Conservation (phyloP, 352 stramenopile species). For the Pythium folliculosum region DNA sequence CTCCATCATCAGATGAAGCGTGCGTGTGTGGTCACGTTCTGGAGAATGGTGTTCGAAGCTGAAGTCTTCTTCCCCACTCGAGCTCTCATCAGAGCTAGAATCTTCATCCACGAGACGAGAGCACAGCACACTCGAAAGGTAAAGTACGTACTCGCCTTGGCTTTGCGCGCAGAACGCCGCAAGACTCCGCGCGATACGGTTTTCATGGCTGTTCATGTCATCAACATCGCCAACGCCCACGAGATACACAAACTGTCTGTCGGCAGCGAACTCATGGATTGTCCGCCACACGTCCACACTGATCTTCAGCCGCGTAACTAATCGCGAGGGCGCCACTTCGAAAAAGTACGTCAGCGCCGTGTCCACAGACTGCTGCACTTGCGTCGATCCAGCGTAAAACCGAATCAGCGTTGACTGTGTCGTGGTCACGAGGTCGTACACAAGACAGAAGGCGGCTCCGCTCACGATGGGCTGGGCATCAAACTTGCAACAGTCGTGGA, state of each 20-base stretch:
- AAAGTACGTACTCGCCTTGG: not conserved
- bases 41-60: not conserved
- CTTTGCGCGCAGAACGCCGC: slow-evolving; percentile 1
- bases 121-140: not conserved
- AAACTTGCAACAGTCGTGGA: slow-evolving; percentile 1
- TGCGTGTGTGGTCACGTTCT: not conserved
- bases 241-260: slow-evolving; percentile 2
- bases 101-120: not conserved
- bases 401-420: not conserved
- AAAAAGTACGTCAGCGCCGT: not conserved
- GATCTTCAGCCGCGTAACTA: not conserved
- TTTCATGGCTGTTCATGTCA: not conserved
- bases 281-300: not conserved
- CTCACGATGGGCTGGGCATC: not conserved
- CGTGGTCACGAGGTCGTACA: not conserved
- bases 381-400: not conserved
- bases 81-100: no score
- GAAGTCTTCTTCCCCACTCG: no score
- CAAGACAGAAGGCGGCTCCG: not conserved
- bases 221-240: not conserved
- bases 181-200: not conserved
- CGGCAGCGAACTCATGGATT: slow-evolving; percentile 4
- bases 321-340: not conserved
- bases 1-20: not conserved
- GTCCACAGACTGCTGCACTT: not conserved